Conservation (phyloP, 2,329 filamentous ascomycete genomes). For the Xylariaceae sp. region DNA sequence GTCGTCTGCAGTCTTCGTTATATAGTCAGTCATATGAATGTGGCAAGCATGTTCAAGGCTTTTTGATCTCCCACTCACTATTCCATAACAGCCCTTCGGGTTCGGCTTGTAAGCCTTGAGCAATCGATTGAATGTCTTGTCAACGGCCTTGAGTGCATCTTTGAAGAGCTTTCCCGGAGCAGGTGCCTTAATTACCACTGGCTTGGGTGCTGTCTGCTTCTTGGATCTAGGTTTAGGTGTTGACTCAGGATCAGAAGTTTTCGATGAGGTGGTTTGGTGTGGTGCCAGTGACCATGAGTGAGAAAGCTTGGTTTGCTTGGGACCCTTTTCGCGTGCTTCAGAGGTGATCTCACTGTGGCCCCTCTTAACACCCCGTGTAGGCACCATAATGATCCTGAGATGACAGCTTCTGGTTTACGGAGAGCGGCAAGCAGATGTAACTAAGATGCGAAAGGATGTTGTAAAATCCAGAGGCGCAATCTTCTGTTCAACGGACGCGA, state of each 20-base stretch:
- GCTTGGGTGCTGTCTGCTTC: not conserved
- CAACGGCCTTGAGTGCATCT: not conserved
- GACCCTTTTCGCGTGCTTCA: not conserved
- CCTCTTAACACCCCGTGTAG: not conserved
- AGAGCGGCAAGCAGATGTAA: too few species aligned
- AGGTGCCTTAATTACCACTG: not conserved
- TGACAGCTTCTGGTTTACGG: too few species aligned
- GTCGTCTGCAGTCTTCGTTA: constrained; percentile 3
- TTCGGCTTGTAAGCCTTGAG: constrained; percentile 4
- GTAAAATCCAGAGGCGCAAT: too few species aligned
- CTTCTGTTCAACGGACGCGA: too few species aligned
- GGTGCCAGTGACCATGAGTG: not conserved
- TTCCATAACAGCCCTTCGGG: not conserved
- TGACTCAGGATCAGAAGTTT: not conserved
- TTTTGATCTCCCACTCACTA: not conserved
- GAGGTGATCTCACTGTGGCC: not conserved
- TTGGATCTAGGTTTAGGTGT: not conserved
- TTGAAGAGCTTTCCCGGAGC: not conserved
- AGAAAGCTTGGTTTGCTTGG: not conserved
- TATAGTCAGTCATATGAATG: not conserved
- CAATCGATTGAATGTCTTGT: constrained; percentile 2
- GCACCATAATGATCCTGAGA: not conserved
- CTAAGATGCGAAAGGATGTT: too few species aligned
- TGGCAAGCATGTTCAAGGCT: not conserved
- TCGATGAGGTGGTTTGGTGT: not conserved